Evolutionary conservation across 805 yeast species (phyloP), one percentile per base, ranked within the genome.

Genomic region (Saccharomycopsis javanensis): DNA sequence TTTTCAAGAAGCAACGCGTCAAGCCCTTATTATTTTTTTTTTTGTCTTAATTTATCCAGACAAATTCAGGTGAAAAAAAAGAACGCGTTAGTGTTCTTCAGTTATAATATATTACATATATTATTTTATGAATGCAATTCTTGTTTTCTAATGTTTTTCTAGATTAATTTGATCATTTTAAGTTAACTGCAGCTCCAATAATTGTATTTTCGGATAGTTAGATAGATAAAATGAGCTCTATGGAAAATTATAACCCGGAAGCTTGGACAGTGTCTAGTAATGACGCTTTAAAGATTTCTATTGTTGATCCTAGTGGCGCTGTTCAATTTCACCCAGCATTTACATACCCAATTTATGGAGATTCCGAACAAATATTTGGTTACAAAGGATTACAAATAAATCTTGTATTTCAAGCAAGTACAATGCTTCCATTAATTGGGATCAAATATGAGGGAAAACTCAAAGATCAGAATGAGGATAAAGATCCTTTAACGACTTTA

Each of bases 321-420:
- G 79, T 84, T 20, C 73, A 80, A 2, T 90, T 91, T 72, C 71
- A 77, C 38, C 97, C 98, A 0, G 66, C 72, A 13, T 90, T 88
- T 71, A 92, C 98, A 1, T 94, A 94, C 68, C 96, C 97, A 1
- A 85, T 94, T 10, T 94, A 81, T 74, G 98, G 98, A 5, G 96
- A 90, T 52, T 78, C 89, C 1, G 99, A 94, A 67, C 83, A 83
- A 55, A 83, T 94, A 1, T 88, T 83, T 66, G 99, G 99, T 1
- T 94, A 81, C 68, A 78, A 83, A 62, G 85, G 81, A 63, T 73
- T 91, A 37, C 74, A 75, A 33, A 81, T 94, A 35, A 79, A 80
- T 62, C 67, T 85, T 38, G 81, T 85, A 16, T 88, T 88, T 68
- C 96, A 91, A 66, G 79, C 86, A 38, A 72, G 76, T 51, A 84